These are phyloP conservation scores for Backusella tarrabulga DNA, from an alignment of 192 early-diverging fungal genomes.

Conservation along the genomic window DNA sequence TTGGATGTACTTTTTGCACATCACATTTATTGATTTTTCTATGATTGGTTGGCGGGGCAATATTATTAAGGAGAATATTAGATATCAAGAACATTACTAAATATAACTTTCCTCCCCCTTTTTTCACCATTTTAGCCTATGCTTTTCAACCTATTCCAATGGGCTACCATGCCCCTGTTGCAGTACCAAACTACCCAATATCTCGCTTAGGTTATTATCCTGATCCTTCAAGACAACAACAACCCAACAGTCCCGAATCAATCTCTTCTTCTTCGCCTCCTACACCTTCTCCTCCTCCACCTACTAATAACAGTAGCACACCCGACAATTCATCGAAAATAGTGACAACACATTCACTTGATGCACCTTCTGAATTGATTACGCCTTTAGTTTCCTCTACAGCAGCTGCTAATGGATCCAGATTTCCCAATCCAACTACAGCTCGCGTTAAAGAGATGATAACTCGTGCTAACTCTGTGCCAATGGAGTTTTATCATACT, in stretches of 20 bases:
- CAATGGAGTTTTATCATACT: constrained; percentile 26
- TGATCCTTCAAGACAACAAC: not conserved
- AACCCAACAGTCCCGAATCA: constrained; percentile 18
- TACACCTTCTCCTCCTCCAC: constrained; percentile 1
- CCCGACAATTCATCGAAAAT: constrained; percentile 1
- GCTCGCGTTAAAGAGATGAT: constrained; percentile 23
- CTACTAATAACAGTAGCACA: not conserved
- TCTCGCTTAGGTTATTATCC: constrained; percentile 11
- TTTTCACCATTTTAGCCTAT: constrained; percentile 12
- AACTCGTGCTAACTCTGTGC: constrained; percentile 18
- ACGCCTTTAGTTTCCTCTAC: not conserved
- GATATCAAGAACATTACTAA: not conserved
- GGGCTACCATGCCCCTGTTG: constrained; percentile 13
- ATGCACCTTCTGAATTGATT: not conserved
- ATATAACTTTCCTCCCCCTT: not conserved
- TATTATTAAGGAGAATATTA: constrained; percentile 10
- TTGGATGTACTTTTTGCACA: not conserved
- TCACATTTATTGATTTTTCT: not conserved
- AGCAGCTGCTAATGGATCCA: not conserved
- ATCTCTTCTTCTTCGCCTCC: constrained; percentile 7
- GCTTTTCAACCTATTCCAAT: constrained; percentile 29
- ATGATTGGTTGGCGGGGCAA: not conserved
- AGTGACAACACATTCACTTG: not conserved
- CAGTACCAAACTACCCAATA: constrained; percentile 17
- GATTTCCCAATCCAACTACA: constrained; percentile 10